A percentile compares a stretch with the other conserved stretches of the same genome.
These are phyloP conservation scores for Aureobasidium sp. DNA, from an alignment of 2,329 filamentous ascomycete species.

Conservation along the genomic window DNA sequence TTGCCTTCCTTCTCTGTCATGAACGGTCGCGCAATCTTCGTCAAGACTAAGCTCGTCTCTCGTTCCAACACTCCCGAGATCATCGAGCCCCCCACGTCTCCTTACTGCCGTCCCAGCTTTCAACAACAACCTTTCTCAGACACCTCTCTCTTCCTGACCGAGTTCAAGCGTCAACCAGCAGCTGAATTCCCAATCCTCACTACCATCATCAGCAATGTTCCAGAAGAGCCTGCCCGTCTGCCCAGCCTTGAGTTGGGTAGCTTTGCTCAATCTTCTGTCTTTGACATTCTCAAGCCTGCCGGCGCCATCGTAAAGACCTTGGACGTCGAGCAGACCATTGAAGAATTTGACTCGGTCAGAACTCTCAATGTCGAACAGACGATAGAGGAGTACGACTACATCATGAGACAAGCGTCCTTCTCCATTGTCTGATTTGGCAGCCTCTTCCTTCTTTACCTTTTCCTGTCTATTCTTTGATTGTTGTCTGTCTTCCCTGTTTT, in stretches of 20 bases:
- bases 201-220: neutral
- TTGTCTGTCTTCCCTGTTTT: neutral
- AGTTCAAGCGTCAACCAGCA: slow-evolving; percentile 1
- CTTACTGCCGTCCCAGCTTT: neutral
- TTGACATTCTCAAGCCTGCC: slow-evolving; percentile 9
- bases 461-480: neutral
- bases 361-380: neutral
- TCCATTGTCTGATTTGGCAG: neutral
- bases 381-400: slow-evolving; percentile 2
- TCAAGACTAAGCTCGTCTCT: neutral
- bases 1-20: slow-evolving; percentile 2
- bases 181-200: neutral
- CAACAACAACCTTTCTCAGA: slow-evolving; percentile 2
- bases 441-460: neutral
- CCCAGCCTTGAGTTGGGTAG: slow-evolving; percentile 6
- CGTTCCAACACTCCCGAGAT: neutral
- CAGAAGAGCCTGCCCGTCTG: neutral
- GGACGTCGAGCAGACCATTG: neutral
- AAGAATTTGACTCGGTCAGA: neutral
- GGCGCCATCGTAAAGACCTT: slow-evolving; percentile 7
- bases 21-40: neutral
- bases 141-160: slow-evolving; percentile 1
- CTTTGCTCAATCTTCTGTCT: neutral
- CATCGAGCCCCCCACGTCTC: neutral
- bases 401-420: slow-evolving; percentile 1